Base-by-base conservation (phyloP, 78 protist genomes). In the Protostelium mycophagum region DNA sequence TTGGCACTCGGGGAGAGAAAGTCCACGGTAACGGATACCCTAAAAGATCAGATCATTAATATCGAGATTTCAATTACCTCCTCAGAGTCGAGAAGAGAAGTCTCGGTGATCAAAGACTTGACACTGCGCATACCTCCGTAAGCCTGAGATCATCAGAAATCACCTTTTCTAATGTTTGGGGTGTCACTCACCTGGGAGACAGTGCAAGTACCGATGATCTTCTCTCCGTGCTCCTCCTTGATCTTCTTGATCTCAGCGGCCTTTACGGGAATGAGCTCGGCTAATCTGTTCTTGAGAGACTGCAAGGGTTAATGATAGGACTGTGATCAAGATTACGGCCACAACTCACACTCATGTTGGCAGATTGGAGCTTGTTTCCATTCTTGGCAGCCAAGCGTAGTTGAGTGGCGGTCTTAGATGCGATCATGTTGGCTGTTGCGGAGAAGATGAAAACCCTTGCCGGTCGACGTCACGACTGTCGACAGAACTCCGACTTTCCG, bases 71-170 rank as follows among this genome's bases (percentile, higher is more conserved):
- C 73, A n/a, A n/a, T n/a, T n/a, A 88, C 93, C 91, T 97, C 98
- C 63, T 95, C 91, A 37, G 98, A 83, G 94, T 98, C 99, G 1
- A 98, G 95, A 36, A 97, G 94, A 1, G 98, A 97, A 28, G 98
- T 97, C 94, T 98, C 99, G 85, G 95, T 91, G 35, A 97, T 95
- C 86, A 98, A 90, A 29, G 98, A 88, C 94, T 95, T 96, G 94
- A 98, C 96, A 83, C 96, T 96, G 85, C 99, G 97, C 98, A 97
- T 97, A 88, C 99, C 99, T 39, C 98, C 98, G 94, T 97, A 98
- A 31, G 98, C 97, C 96, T 91, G 89, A 29, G n/a, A 37, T 16
- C 28, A 51, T 5, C 0, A 23, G 83, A 1, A 1, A 87, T 36
- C 9, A 86, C n/a, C n/a, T n/a, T n/a, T n/a, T n/a, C n/a, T n/a